A percentile compares a stretch with the other conserved stretches of the same genome.
Evolutionary conservation across 2,329 filamentous ascomycete genomes (phyloP).

Genomic region (Pseudogymnoascus sp.): DNA sequence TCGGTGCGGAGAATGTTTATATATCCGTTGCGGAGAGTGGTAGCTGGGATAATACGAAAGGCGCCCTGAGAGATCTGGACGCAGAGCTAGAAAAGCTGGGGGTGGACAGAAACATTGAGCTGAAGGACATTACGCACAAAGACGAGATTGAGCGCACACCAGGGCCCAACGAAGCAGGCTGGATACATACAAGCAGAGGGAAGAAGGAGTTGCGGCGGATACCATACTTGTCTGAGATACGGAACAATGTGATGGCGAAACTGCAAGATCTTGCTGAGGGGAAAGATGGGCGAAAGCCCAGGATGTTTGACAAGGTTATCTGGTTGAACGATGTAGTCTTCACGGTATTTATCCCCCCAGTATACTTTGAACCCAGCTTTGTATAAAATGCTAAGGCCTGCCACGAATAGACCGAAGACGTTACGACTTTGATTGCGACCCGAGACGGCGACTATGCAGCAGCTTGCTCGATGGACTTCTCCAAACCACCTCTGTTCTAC

Average conservation of each 20-base stretch:
- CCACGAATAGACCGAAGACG: slow-evolving; percentile 42
- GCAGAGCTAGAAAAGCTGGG: slow-evolving; percentile 41
- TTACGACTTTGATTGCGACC: slow-evolving; percentile 47
- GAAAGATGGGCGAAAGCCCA: slow-evolving; percentile 36
- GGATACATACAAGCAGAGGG: slow-evolving; percentile 51
- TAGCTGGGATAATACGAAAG: slow-evolving; percentile 61
- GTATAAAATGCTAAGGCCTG: not conserved
- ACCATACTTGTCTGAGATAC: slow-evolving; percentile 55
- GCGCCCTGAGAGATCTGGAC: slow-evolving; percentile 49
- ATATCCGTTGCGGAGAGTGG: slow-evolving; percentile 62
- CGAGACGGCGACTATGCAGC: slow-evolving; percentile 51
- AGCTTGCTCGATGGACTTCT: slow-evolving; percentile 54
- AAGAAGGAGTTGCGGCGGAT: slow-evolving; percentile 54
- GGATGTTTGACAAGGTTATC: slow-evolving; percentile 45
- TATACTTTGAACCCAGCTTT: not conserved
- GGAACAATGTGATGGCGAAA: slow-evolving; percentile 56
- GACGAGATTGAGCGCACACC: slow-evolving; percentile 43
- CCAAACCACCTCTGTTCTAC: slow-evolving; percentile 45
- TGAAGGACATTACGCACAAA: slow-evolving; percentile 50
- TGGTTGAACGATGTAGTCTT: slow-evolving; percentile 59
- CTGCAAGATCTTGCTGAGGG: slow-evolving; percentile 38
- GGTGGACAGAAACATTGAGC: slow-evolving; percentile 45
- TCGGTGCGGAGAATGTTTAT: slow-evolving; percentile 58
- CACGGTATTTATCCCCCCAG: slow-evolving; percentile 33
- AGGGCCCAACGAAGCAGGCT: slow-evolving; percentile 42